A percentile compares a stretch with the other conserved stretches of the same genome.
Conservation (phyloP, 1,284 basidiomycete genomes). For the Ceratobasidium sp. region DNA sequence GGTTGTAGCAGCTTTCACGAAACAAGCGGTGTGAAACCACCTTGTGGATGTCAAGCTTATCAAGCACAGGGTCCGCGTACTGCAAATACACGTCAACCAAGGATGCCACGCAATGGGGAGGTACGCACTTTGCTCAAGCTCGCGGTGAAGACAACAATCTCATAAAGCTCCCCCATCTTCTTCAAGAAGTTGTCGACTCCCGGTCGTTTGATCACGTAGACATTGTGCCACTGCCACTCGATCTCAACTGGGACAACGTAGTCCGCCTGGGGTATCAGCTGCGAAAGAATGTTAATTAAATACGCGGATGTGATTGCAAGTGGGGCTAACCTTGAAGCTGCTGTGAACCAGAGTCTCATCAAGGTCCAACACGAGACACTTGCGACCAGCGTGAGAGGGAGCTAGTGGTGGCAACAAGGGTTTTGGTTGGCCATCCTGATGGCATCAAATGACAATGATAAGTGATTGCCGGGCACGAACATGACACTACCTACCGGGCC, state of each 20-base stretch:
- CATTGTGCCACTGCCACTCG: slow-evolving; percentile 97
- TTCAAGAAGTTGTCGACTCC: slow-evolving; percentile 97
- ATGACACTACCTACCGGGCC: slow-evolving; percentile 68
- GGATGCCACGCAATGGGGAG: neutral
- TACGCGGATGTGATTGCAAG: neutral
- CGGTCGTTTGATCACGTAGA: slow-evolving; percentile 98
- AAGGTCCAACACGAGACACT: slow-evolving; percentile 93
- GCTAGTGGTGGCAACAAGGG: slow-evolving; percentile 85
- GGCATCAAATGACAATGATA: slow-evolving; percentile 42
- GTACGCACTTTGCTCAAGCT: slow-evolving; percentile 88
- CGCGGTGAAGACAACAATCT: slow-evolving; percentile 98
- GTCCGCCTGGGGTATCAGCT: slow-evolving; percentile 96
- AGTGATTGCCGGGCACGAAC: slow-evolving; percentile 20
- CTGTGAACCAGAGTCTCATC: slow-evolving; percentile 97
- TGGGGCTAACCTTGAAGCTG: slow-evolving; percentile 81
- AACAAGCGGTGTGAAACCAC: slow-evolving; percentile 97
- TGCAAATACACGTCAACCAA: slow-evolving; percentile 54
- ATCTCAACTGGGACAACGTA: slow-evolving; percentile 99
- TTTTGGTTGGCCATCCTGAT: slow-evolving; percentile 82
- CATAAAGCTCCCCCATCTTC: slow-evolving; percentile 98
- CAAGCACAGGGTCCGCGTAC: slow-evolving; percentile 98
- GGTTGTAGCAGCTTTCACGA: slow-evolving; percentile 98
- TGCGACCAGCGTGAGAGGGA: slow-evolving; percentile 80
- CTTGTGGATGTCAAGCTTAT: slow-evolving; percentile 92
- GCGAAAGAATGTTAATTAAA: slow-evolving; percentile 46